Conservation (phyloP, 2,329 filamentous ascomycete species). For the Colletotrichum phormii region DNA sequence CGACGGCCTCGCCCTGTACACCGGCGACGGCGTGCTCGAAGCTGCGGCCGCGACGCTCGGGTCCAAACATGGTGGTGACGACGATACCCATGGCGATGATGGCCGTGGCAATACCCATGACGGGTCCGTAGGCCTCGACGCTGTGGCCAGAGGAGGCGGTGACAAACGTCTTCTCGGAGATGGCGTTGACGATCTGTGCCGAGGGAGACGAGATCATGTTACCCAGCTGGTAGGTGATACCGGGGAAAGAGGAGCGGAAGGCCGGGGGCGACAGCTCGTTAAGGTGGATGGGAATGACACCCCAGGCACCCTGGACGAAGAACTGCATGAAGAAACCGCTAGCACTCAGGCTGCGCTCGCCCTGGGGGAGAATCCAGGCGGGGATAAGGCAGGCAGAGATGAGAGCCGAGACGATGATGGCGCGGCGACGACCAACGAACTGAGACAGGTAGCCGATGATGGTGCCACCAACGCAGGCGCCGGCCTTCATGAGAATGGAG, state of each 20-base stretch:
- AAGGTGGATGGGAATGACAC: slow-evolving; percentile 78
- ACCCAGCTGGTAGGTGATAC: slow-evolving; percentile 79
- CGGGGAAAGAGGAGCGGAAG: slow-evolving; percentile 78
- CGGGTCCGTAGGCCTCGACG: slow-evolving; percentile 78
- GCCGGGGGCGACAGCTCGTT: slow-evolving; percentile 79
- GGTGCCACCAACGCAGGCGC: slow-evolving; percentile 79
- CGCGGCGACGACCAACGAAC: slow-evolving; percentile 77
- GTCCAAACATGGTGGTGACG: slow-evolving; percentile 75
- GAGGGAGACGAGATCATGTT: slow-evolving; percentile 81
- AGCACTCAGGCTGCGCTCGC: slow-evolving; percentile 69
- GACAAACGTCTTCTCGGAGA: slow-evolving; percentile 73
- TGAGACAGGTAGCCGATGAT: slow-evolving; percentile 81
- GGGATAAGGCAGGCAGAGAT: slow-evolving; percentile 73
- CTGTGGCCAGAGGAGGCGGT: slow-evolving; percentile 61
- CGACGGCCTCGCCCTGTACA: slow-evolving; percentile 40
- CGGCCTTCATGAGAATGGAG: slow-evolving; percentile 84
- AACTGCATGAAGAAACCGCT: slow-evolving; percentile 78
- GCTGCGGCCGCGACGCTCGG: slow-evolving; percentile 77
- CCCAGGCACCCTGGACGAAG: slow-evolving; percentile 75
- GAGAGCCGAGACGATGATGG: slow-evolving; percentile 71
- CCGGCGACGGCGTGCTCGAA: slow-evolving; percentile 71
- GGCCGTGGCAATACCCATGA: slow-evolving; percentile 81
- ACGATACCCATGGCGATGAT: slow-evolving; percentile 80
- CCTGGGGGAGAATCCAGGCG: slow-evolving; percentile 76
- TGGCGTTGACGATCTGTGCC: slow-evolving; percentile 81